Base-by-base conservation (phyloP, 768 basidiomycete genomes). In the Lactarius sanguifluus region DNA sequence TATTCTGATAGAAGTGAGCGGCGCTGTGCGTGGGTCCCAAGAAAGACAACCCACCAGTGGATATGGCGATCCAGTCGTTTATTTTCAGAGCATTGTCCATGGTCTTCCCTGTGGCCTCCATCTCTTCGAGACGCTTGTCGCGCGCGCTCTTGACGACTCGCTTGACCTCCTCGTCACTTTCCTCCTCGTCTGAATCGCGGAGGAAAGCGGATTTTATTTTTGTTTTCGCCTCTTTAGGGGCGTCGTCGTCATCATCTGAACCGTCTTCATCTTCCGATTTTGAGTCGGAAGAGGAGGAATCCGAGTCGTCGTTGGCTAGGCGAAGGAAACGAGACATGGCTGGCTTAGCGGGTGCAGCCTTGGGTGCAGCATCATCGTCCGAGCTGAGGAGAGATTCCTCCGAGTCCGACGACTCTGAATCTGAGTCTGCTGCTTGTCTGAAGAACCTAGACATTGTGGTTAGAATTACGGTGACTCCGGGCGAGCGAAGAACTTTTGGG, bases 51-150 rank as follows among this genome's bases (percentile, higher is more conserved):
- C 64, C 72, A 94, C 96, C 96, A 66, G 85, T 89, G 25, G 91
- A 93, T 72, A 94, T 96, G 34, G 86, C 87, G 30, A 89, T 88
- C 97, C 97, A 99, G 78, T 99, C 95, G 72, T 96, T 96, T 71
- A 96, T 96, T 82, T 92, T 96, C 69, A 92, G 81, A 23, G 90
- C 95, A 75, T 99, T 98, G 57, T 96, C 93, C 81, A 98, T 97
- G 57, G 82, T 82, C 78, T 90, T 95, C 63, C 93, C 92, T 3
- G 90, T 90, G 1, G 86, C 86, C 77, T 98, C 96, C 87, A 98
- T 96, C 82, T 98, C 97, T 57, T 90, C 94, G 74, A 95, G 77
- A 61, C 96, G 83, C 77, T 93, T 96, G 77, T 96, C 92, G 72
- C 90, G 90, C 47, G 96, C 96, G 74, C 92, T 94, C 76, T 93